Evolutionary conservation across 1,139 yeast genomes (phyloP).

Genomic region (Kodamaea arcana): DNA sequence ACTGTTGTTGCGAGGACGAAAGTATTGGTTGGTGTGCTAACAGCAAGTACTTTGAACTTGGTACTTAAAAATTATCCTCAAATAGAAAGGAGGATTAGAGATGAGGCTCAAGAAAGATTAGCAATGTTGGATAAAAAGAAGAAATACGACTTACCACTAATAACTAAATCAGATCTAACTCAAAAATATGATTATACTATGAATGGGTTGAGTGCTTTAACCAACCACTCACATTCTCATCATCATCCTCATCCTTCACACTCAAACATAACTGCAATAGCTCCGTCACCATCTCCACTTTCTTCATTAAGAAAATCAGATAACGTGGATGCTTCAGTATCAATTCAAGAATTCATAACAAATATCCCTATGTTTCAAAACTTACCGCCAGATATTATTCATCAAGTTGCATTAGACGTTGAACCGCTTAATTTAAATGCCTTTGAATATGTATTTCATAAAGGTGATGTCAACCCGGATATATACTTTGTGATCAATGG

Average conservation of each 20-base stretch:
- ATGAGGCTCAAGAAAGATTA: conserved; percentile 73
- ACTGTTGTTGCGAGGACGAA: conserved; percentile 70
- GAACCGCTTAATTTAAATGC: conserved; percentile 53
- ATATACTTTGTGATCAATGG: conserved; percentile 66
- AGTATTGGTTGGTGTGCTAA: conserved; percentile 63
- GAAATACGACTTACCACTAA: conserved; percentile 18
- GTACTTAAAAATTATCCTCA: conserved; percentile 60
- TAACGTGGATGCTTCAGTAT: conserved; percentile 48
- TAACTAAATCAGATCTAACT: conserved; percentile 1
- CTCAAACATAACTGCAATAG: conserved; percentile 13
- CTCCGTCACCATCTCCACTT: conserved; percentile 7
- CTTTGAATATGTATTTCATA: conserved; percentile 56
- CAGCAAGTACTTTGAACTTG: conserved; percentile 56
- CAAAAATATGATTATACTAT: neutral
- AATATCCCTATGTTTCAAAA: conserved; percentile 55
- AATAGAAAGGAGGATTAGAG: conserved; percentile 65
- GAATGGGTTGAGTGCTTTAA: conserved; percentile 13
- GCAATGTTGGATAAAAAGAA: conserved; percentile 64
- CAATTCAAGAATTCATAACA: conserved; percentile 54
- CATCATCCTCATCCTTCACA: conserved; percentile 14
- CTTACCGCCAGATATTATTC: conserved; percentile 55
- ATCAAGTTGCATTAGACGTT: conserved; percentile 58
- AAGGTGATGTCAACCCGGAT: conserved; percentile 58
- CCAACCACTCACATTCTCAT: conserved; percentile 3
- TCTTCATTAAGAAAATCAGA: conserved; percentile 13